Percentiles rank a stretch among this genome's conserved stretches.
Evolutionary conservation across 768 basidiomycete species (phyloP).

Genomic region (Suillus cothurnatus): DNA sequence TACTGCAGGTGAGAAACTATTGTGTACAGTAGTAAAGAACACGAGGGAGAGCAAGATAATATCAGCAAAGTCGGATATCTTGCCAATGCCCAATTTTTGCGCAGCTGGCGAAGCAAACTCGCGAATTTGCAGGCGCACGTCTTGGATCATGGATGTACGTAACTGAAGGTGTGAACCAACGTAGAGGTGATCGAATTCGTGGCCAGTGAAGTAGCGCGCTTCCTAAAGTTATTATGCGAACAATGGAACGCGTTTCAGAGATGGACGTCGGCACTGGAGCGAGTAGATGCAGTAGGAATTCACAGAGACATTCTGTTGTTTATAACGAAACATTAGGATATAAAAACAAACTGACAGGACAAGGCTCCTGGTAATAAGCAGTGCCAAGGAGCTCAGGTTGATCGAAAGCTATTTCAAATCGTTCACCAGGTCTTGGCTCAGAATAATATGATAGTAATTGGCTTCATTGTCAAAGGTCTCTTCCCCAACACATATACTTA

Average conservation of each 20-base stretch:
- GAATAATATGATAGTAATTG: constrained; percentile 3
- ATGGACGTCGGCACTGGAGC: background rate
- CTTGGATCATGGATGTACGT: constrained; percentile 26
- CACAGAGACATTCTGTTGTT: background rate
- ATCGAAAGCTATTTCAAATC: background rate
- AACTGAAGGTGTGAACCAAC: background rate
- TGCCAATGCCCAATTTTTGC: constrained; percentile 47
- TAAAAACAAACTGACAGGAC: constrained; percentile 1
- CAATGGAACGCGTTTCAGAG: background rate
- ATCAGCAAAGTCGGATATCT: constrained; percentile 57
- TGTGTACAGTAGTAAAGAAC: constrained; percentile 60
- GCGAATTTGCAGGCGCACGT: constrained; percentile 31
- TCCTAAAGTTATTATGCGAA: background rate
- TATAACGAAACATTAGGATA: background rate
- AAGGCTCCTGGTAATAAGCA: background rate
- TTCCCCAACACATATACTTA: constrained; percentile 34
- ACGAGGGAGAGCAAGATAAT: constrained; percentile 55
- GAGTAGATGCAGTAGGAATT: background rate
- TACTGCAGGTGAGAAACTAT: constrained; percentile 56
- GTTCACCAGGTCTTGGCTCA: background rate
- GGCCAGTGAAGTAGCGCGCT: background rate
- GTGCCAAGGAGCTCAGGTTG: background rate
- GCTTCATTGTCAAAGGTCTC: constrained; percentile 3
- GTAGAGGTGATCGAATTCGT: background rate
- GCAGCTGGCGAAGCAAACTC: constrained; percentile 32